These are phyloP conservation scores for Aspergillus jensenii DNA, from an alignment of 2,329 filamentous ascomycete species.

Conservation along the genomic window DNA sequence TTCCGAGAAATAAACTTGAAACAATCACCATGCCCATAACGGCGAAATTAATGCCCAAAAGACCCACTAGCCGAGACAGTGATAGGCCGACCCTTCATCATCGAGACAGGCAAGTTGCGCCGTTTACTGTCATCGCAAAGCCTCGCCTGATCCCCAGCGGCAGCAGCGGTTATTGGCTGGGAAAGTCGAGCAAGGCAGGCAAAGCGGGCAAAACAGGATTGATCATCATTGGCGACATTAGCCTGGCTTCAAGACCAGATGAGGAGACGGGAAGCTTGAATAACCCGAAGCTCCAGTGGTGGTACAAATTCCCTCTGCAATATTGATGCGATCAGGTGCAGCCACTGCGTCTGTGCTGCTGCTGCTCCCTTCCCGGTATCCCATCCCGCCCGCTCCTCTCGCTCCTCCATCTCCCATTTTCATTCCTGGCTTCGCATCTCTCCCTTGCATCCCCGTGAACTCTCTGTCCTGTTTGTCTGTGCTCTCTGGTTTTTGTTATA, in stretches of 20 bases:
- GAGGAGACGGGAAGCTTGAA: background rate
- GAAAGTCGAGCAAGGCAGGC: background rate
- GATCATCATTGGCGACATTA: background rate
- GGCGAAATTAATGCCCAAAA: background rate
- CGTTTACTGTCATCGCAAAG: background rate
- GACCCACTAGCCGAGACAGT: background rate
- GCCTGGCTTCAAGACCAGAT: background rate
- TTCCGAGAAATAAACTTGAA: background rate
- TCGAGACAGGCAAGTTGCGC: background rate
- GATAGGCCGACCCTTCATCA: background rate
- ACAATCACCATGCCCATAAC: background rate
- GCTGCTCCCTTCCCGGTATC: background rate
- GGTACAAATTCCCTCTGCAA: background rate
- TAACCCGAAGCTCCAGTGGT: background rate
- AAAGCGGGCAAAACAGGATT: background rate
- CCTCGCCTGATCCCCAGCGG: constrained; percentile 3
- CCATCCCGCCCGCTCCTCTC: background rate
- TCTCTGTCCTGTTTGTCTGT: background rate
- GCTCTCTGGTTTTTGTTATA: background rate
- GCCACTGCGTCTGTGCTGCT: background rate
- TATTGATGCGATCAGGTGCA: background rate
- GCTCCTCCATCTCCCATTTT: background rate
- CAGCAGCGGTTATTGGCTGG: constrained; percentile 8
- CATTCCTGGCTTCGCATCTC: background rate
- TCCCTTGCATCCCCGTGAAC: background rate